Evolutionary conservation across 805 yeast genomes (phyloP).

Genomic region (Ogataea sp.): DNA sequence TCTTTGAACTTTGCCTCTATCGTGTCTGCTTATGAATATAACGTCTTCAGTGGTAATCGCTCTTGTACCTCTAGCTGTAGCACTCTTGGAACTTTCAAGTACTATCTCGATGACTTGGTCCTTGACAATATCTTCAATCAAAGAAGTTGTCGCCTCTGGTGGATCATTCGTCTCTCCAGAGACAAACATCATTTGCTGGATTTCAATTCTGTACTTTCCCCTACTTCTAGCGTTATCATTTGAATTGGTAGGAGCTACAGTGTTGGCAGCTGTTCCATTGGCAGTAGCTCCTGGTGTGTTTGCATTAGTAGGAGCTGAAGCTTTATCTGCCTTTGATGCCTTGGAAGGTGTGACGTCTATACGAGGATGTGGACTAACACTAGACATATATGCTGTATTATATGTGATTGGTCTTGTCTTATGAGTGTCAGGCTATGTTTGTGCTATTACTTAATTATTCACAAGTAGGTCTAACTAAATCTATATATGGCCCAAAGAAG

Average conservation of each 20-base stretch:
- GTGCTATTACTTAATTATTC: no score
- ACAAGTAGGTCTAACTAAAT: no score
- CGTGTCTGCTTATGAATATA: slow-evolving; percentile 86
- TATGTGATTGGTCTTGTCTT: no score
- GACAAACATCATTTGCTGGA: slow-evolving; percentile 99
- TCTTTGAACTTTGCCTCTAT: slow-evolving; percentile 87
- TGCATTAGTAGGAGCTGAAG: not conserved
- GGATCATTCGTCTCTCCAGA: slow-evolving; percentile 93
- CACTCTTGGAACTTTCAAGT: slow-evolving; percentile 68
- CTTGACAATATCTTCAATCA: slow-evolving; percentile 90
- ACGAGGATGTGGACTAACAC: not conserved
- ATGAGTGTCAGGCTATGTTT: no score
- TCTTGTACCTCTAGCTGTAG: slow-evolving; percentile 72
- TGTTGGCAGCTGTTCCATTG: not conserved
- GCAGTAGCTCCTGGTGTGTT: not conserved
- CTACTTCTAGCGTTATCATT: slow-evolving; percentile 5
- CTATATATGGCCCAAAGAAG: no score
- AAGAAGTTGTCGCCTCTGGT: slow-evolving; percentile 82
- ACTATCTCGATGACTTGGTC: slow-evolving; percentile 88
- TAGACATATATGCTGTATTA: no score
- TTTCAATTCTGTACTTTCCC: slow-evolving; percentile 82
- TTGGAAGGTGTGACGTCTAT: no score
- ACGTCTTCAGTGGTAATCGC: slow-evolving; percentile 89
- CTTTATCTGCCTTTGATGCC: no score
- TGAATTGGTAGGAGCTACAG: not conserved